These are phyloP conservation scores for Fusarium torulosum DNA, from an alignment of 2,329 filamentous ascomycete species.

Conservation along the genomic window DNA sequence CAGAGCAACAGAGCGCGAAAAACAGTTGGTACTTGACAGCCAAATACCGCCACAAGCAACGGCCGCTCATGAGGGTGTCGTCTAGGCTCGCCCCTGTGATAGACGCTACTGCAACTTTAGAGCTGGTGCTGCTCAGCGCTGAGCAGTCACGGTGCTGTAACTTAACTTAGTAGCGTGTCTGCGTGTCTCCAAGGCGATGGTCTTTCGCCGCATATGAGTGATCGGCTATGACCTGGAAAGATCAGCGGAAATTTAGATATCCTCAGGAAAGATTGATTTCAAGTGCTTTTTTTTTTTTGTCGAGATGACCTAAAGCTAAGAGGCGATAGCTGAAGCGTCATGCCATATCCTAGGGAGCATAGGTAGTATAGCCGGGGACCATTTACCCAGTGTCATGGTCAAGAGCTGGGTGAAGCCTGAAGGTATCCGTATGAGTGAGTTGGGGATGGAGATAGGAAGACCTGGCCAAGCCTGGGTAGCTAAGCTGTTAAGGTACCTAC, in stretches of 20 bases:
- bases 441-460: constrained; percentile 21
- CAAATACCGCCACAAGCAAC: constrained; percentile 19
- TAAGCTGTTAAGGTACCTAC: constrained; percentile 8
- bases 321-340: constrained; percentile 17
- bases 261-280: constrained; percentile 18
- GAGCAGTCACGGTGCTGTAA: constrained; percentile 7
- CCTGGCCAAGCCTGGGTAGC: constrained; percentile 23
- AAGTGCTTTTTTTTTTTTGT: constrained; percentile 16
- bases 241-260: constrained; percentile 40
- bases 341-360: constrained; percentile 16
- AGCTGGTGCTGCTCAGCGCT: constrained; percentile 13
- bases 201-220: constrained; percentile 38
- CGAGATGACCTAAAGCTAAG: constrained; percentile 40
- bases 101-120: constrained; percentile 36
- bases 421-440: constrained; percentile 6
- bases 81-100: constrained; percentile 30
- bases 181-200: constrained; percentile 23
- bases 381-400: constrained; percentile 37
- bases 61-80: constrained; percentile 31
- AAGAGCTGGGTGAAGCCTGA: constrained; percentile 17
- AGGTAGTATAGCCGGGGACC: constrained; percentile 32
- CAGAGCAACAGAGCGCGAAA: constrained; percentile 23
- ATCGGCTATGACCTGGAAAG: constrained; percentile 40
- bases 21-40: constrained; percentile 17
- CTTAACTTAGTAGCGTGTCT: constrained; percentile 22